phyloP scores from a whole-genome alignment of 2,329 filamentous ascomycete species.

The Diaporthe citri region DNA sequence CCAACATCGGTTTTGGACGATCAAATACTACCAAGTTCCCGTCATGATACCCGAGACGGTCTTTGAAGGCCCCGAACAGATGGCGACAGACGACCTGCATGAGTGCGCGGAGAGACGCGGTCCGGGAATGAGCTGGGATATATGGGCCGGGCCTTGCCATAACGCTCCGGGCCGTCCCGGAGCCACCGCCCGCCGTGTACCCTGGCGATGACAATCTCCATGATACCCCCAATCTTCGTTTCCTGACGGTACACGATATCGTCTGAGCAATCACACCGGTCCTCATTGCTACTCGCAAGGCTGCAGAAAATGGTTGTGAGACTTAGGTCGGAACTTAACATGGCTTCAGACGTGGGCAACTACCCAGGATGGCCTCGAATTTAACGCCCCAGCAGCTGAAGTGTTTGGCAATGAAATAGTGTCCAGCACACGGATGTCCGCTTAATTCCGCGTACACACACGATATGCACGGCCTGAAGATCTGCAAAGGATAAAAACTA shows the following conservation, averaged over 20 bases:
- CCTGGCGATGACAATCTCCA: not conserved
- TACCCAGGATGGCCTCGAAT: not conserved
- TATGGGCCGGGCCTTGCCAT: constrained; percentile 5
- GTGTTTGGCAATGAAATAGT: not conserved
- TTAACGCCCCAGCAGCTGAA: too few species aligned
- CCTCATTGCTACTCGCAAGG: too few species aligned
- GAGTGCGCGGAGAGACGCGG: not conserved
- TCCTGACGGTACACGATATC: constrained; percentile 5
- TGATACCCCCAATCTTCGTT: constrained; percentile 7
- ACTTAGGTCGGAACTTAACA: too few species aligned
- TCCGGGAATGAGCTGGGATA: not conserved
- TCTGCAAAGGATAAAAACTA: too few species aligned
- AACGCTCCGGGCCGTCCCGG: not conserved
- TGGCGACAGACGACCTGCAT: not conserved
- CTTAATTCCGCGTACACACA: not conserved
- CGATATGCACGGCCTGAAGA: not conserved
- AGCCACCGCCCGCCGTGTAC: not conserved
- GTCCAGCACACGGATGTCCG: not conserved
- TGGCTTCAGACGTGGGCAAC: not conserved
- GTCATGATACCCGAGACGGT: constrained; percentile 30
- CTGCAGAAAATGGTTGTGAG: not conserved
- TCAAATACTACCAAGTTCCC: constrained; percentile 18
- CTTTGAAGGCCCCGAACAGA: not conserved
- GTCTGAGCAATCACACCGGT: not conserved
- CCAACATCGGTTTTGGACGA: constrained; percentile 7